Evolutionary conservation across 768 basidiomycete genomes (phyloP), one percentile per base, ranked within the genome.

Genomic region (Hypholoma sublateritium): DNA sequence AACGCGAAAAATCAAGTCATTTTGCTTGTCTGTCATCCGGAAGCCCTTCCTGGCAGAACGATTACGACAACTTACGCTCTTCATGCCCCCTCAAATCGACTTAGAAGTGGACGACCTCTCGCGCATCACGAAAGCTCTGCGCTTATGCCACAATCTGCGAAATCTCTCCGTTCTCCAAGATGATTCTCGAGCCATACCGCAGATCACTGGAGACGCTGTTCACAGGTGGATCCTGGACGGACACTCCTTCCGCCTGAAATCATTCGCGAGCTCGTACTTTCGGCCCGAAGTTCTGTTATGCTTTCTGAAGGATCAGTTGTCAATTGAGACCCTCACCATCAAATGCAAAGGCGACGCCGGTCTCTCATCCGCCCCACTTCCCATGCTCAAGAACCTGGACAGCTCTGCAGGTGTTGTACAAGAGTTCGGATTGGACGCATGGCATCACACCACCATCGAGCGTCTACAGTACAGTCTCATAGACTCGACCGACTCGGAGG

Each of bases 241-340:
- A 3, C 62, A 69, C 28, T 19, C 54, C 8, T 69, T 66, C 57
- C 53, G 54, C 4, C 56, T 69, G 24, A 50, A 56, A 13, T 62
- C 50, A 47, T 67, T 69, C 56, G 59, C 56, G 16, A 69, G 65
- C 48, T 61, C 62, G 5, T 69, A 69, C 44, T 67, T 69, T 50
- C 56, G 53, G 14, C 50, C 61, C 5, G 37, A 48, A 6, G 6
- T 45, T 32, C 59, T 68, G 24, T 42, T 49, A 6, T 24, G 52
- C 13, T 68, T 68, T 47, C 56, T 68, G 37, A 55, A 55, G 21
- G 24, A 52, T 1, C 63, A 65, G 50, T 47, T 42, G 25, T 19
- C 36, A 12, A 56, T 64, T 25, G 53, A 62, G n/a, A 56, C 53
- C 34, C 35, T 59, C 6, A 9, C n/a, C 35, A 37, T 41, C 5